Evolutionary conservation across 2,329 filamentous ascomycete genomes (phyloP).

Genomic region (Pseudogymnoascus sp.): DNA sequence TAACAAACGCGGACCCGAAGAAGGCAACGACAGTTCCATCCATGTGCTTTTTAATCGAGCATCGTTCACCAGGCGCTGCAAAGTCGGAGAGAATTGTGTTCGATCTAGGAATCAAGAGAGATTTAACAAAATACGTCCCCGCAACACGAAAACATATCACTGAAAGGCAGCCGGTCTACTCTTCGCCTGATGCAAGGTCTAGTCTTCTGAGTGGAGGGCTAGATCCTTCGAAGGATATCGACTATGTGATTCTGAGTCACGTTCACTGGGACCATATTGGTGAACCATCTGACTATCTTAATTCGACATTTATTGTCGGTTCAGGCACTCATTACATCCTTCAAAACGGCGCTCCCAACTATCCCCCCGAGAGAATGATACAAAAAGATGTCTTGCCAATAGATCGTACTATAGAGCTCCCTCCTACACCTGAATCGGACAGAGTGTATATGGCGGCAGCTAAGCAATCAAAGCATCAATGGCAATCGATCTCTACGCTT

Average conservation of each 20-base stretch:
- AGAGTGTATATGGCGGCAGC: too few species aligned
- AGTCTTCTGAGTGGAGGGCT: slow-evolving; percentile 33
- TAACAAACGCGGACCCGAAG: slow-evolving; percentile 36
- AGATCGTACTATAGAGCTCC: too few species aligned
- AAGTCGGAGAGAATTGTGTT: slow-evolving; percentile 37
- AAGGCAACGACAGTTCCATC: slow-evolving; percentile 43
- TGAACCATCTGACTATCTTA: slow-evolving; percentile 43
- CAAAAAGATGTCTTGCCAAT: too few species aligned
- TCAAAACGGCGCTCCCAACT: too few species aligned
- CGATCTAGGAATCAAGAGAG: slow-evolving; percentile 45
- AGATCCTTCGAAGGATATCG: slow-evolving; percentile 16
- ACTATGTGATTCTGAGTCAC: slow-evolving; percentile 39
- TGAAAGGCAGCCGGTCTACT: slow-evolving; percentile 37
- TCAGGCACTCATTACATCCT: too few species aligned
- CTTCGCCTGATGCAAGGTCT: slow-evolving; percentile 37
- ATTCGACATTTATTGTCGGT: slow-evolving; percentile 36
- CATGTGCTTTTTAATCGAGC: slow-evolving; percentile 44
- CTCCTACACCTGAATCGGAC: too few species aligned
- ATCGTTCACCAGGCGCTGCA: slow-evolving; percentile 29
- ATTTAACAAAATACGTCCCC: slow-evolving; percentile 36
- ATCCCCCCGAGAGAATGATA: too few species aligned
- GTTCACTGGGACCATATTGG: slow-evolving; percentile 53
- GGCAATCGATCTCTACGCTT: too few species aligned
- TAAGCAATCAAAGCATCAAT: too few species aligned
- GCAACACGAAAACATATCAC: slow-evolving; percentile 39